Conservation (phyloP, 2,329 filamentous ascomycete species). For the Aspergillus puulaauensis region DNA sequence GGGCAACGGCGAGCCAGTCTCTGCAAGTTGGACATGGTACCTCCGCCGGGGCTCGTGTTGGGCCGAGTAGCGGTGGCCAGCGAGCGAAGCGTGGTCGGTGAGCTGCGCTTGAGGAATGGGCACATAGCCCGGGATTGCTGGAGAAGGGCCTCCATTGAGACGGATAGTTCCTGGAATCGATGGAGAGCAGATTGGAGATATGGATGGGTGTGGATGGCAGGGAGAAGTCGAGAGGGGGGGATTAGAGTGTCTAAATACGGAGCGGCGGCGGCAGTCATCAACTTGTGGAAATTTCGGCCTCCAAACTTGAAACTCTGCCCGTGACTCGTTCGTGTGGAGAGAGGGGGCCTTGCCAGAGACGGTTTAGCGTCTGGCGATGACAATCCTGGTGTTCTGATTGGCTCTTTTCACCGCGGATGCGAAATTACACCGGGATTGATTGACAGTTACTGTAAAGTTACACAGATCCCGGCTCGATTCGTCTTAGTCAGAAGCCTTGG, state of each 20-base stretch:
- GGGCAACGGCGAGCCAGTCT: constrained; percentile 92
- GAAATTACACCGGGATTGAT: too few species aligned
- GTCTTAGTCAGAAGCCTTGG: too few species aligned
- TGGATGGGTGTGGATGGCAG: neutral
- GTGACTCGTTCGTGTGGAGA: too few species aligned
- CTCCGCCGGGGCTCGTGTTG: constrained; percentile 71
- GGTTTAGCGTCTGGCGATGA: too few species aligned
- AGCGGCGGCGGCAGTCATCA: neutral
- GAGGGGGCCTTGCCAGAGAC: too few species aligned
- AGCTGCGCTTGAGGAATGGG: constrained; percentile 94
- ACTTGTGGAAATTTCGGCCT: constrained; percentile 7
- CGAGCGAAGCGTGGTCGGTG: constrained; percentile 84
- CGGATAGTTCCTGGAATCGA: neutral
- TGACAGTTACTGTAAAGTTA: too few species aligned
- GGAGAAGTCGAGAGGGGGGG: constrained; percentile 12
- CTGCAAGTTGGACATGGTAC: constrained; percentile 96
- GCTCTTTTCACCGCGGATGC: too few species aligned
- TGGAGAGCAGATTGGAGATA: neutral
- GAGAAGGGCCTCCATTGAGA: constrained; percentile 83
- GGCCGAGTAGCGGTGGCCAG: constrained; percentile 69
- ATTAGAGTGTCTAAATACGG: neutral
- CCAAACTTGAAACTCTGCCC: neutral
- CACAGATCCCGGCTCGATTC: too few species aligned
- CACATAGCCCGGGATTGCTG: constrained; percentile 96
- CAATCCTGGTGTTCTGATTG: too few species aligned